Percentiles rank a stretch among this genome's conserved stretches.
These are phyloP conservation scores for Sclerotinia glacialis DNA, from an alignment of 2,329 filamentous ascomycete species.

Conservation along the genomic window DNA sequence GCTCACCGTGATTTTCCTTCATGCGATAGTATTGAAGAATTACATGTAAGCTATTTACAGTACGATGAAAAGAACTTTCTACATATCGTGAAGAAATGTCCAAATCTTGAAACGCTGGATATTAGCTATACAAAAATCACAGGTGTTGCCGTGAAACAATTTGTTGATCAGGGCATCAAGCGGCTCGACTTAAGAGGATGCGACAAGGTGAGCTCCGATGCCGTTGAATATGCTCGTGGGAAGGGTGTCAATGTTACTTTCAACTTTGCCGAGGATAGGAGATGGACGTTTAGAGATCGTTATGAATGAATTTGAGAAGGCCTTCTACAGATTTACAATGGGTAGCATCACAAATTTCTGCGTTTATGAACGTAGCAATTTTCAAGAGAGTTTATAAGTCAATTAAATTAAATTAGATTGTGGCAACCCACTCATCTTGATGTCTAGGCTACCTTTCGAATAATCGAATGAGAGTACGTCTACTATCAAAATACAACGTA, in stretches of 20 bases:
- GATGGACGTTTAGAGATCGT: background rate
- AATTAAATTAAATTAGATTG: background rate
- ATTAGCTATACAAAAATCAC: conserved; percentile 36
- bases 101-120: conserved; percentile 34
- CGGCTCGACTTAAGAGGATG: conserved; percentile 36
- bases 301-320: background rate
- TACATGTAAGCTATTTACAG: conserved; percentile 26
- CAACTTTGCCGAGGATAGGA: conserved; percentile 10
- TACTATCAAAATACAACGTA: background rate
- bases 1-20: conserved; percentile 27
- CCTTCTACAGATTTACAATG: background rate
- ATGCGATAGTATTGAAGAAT: conserved; percentile 31
- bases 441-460: background rate
- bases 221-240: conserved; percentile 37
- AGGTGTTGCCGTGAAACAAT: conserved; percentile 39
- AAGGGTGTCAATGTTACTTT: conserved; percentile 34
- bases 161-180: conserved; percentile 36
- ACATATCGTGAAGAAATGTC: conserved; percentile 30
- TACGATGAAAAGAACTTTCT: conserved; percentile 29
- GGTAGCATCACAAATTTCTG: background rate
- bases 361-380: background rate
- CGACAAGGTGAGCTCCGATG: conserved; percentile 33
- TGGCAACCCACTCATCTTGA: background rate
- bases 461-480: background rate
- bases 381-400: background rate